phyloP scores from a whole-genome alignment of 2,329 filamentous ascomycete genomes.

The Periconia sp. region DNA sequence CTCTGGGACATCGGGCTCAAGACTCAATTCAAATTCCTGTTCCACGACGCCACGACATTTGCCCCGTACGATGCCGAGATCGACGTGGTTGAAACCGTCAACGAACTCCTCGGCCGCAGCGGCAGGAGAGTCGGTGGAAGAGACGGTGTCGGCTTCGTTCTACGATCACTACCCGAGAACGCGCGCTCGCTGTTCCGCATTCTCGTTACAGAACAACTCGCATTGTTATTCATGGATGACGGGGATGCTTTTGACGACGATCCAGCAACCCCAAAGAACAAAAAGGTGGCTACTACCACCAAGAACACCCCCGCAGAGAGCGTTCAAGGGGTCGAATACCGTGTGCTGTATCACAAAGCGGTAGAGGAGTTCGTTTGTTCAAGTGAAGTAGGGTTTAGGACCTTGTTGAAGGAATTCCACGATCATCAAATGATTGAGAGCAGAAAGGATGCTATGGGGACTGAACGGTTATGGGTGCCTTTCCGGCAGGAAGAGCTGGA shows the following conservation, averaged over 20 bases:
- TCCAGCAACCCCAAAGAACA: constrained; percentile 19
- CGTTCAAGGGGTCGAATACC: constrained; percentile 76
- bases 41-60: constrained; percentile 95
- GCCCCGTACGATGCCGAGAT: constrained; percentile 71
- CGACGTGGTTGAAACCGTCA: constrained; percentile 86
- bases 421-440: constrained; percentile 97
- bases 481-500: constrained; percentile 88
- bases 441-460: constrained; percentile 80
- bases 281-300: constrained; percentile 26
- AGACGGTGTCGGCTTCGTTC: constrained; percentile 87
- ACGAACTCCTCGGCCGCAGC: constrained; percentile 80
- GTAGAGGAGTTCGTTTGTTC: constrained; percentile 96
- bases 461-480: constrained; percentile 81
- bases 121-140: constrained; percentile 80
- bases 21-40: constrained; percentile 80
- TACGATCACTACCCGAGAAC: constrained; percentile 89
- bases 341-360: constrained; percentile 90
- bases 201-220: constrained; percentile 80
- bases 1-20: constrained; percentile 89
- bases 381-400: constrained; percentile 93
- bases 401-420: constrained; percentile 93
- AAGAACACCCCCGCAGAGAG: constrained; percentile 35
- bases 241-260: constrained; percentile 25
- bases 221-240: constrained; percentile 59
- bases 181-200: constrained; percentile 84